phyloP scores from a whole-genome alignment of 345 rosid genomes.

The Citrus maxima region DNA sequence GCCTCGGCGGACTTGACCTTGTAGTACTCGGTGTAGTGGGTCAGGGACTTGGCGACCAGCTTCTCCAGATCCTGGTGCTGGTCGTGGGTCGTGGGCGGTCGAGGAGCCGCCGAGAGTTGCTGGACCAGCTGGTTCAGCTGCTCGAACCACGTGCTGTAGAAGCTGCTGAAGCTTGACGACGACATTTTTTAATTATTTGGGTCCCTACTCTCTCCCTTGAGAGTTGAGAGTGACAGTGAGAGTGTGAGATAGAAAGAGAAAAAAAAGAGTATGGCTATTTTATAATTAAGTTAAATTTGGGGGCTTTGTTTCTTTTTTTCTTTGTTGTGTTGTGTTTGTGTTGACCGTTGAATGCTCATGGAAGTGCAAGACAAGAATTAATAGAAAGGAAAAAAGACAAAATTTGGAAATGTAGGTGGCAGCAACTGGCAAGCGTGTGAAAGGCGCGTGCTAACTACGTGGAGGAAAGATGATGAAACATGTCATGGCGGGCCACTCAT shows the following conservation, averaged over 20 bases:
- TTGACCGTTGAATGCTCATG: too few relatives aligned
- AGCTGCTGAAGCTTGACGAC: conserved; percentile 34
- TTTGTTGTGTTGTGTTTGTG: neutral
- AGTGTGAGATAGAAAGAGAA: neutral
- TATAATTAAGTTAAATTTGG: too few relatives aligned
- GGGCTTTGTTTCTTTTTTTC: neutral
- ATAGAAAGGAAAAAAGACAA: neutral
- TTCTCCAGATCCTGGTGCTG: conserved; percentile 27
- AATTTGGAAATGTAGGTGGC: too few relatives aligned
- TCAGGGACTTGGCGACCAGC: conserved; percentile 45
- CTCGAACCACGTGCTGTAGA: conserved; percentile 60
- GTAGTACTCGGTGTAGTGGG: conserved; percentile 58
- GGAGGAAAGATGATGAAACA: neutral
- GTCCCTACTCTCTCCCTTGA: too few relatives aligned
- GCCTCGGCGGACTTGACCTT: conserved; percentile 39
- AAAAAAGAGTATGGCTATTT: neutral
- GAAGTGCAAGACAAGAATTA: too few relatives aligned
- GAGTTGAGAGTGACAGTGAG: too few relatives aligned
- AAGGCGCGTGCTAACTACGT: conserved; percentile 3
- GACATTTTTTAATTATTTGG: too few relatives aligned
- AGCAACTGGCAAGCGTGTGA: neutral
- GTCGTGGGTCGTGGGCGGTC: conserved; percentile 33
- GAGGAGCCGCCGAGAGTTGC: conserved; percentile 48
- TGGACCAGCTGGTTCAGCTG: conserved; percentile 46
- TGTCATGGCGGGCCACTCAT: neutral